These are phyloP conservation scores for Pseudogymnoascus sp. DNA, from an alignment of 2,329 filamentous ascomycete genomes.

Conservation along the genomic window DNA sequence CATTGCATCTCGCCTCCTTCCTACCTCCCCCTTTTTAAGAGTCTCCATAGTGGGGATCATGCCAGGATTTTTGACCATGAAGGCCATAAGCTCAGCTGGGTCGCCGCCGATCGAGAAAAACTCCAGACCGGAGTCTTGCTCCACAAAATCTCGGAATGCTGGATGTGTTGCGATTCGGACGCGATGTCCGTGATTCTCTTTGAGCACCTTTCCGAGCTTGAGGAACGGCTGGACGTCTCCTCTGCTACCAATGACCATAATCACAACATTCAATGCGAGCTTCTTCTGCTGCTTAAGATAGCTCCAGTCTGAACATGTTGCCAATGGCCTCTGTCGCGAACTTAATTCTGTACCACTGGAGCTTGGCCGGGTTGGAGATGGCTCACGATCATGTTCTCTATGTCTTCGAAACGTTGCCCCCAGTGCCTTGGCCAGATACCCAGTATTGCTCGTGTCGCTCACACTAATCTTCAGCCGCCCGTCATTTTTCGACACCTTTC, in stretches of 20 bases:
- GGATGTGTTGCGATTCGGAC: constrained; percentile 74
- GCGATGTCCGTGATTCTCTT: constrained; percentile 62
- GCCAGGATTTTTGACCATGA: constrained; percentile 74
- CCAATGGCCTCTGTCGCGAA: background rate
- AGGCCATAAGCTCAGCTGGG: constrained; percentile 74
- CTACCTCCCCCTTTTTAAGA: constrained; percentile 65
- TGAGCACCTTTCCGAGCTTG: constrained; percentile 62
- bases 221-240: constrained; percentile 78
- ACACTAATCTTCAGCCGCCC: constrained; percentile 65
- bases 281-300: constrained; percentile 14
- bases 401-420: constrained; percentile 54
- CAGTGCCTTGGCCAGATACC: constrained; percentile 65
- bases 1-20: constrained; percentile 58
- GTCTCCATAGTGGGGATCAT: constrained; percentile 67
- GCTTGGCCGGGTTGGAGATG: background rate
- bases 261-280: constrained; percentile 63
- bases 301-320: constrained; percentile 12
- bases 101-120: constrained; percentile 77
- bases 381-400: constrained; percentile 25
- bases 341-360: background rate
- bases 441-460: constrained; percentile 59
- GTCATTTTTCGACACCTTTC: constrained; percentile 57
- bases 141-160: constrained; percentile 66
- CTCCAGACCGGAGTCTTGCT: constrained; percentile 60
- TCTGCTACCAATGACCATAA: constrained; percentile 74